Evolutionary conservation across 2,329 filamentous ascomycete species (phyloP), one percentile per base, ranked within the genome.

Genomic region (Apiospora kogelbergensis): DNA sequence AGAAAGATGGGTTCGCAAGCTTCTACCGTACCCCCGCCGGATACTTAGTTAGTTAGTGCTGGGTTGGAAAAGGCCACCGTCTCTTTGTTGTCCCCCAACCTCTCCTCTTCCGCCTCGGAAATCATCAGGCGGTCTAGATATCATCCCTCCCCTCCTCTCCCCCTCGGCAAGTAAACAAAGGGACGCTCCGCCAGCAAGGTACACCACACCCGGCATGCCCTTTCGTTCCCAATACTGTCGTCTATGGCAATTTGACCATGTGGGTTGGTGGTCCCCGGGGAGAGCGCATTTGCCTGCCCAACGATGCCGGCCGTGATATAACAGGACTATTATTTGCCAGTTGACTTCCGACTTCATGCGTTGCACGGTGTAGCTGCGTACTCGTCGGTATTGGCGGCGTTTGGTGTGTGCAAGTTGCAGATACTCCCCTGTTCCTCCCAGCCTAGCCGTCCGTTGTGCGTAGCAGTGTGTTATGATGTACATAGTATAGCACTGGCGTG

Each of bases 11-110:
- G 53, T 42, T 42, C 40, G 15, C 40, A 15, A 3, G 40, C 37
- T 60, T 60, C 26, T 33, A 33, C 33, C 33, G 33, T 22, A 33
- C 30, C 53, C 53, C 53, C 53, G 53, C 53, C 30, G 13, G 53
- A n/a, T 30, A n/a, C 26, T 60, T 60, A 57, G 33, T 57, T 60
- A 57, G 33, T 57, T 60, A 60, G 53, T 60, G 53, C 53, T 60
- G 53, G 17, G 37, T 60, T 60, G n/a, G 53, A 60, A 60, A 60
- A 60, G 53, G 53, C 53, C 53, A 60, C 53, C 53, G 53, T 60
- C 53, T 60, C 53, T 60, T 60, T 60, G 53, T 37, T 37, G 53
- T 37, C 30, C 48, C 53, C 53, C 53, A 60, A 37, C 53, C 53
- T 30, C 48, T 57, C 45, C 45, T 60, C 26, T 33, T 26, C 26